These are phyloP conservation scores for Cucurbita moschata DNA, from an alignment of 306 rosid genomes.

Conservation along the genomic window DNA sequence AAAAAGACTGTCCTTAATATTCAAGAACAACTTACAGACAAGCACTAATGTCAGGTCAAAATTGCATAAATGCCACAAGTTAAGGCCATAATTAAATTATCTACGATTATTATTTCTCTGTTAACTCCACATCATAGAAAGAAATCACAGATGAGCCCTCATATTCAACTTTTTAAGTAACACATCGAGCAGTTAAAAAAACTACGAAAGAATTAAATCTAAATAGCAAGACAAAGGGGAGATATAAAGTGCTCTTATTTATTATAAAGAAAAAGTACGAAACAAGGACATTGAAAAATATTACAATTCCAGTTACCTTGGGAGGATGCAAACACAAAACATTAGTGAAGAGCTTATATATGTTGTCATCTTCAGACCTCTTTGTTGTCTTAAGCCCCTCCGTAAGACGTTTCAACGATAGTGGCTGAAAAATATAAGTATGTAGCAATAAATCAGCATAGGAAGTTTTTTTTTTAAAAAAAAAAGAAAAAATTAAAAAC, in stretches of 20 bases:
- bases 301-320: conserved; percentile 30
- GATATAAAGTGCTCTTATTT: neutral
- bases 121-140: neutral
- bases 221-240: neutral
- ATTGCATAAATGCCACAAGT: neutral
- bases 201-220: neutral
- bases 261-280: neutral
- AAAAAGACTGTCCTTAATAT: neutral
- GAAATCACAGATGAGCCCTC: neutral
- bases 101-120: neutral
- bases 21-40: neutral
- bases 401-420: conserved; percentile 64
- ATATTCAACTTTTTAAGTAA: neutral
- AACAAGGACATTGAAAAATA: neutral
- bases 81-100: neutral
- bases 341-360: conserved; percentile 72
- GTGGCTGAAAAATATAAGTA: conserved; percentile 42
- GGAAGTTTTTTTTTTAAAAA: too few species aligned
- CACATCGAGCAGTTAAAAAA: neutral
- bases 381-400: conserved; percentile 63
- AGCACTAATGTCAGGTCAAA: neutral
- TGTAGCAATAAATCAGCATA: neutral
- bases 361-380: conserved; percentile 55
- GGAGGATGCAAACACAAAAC: conserved; percentile 61
- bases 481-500: neutral